Conservation (phyloP, 495 filamentous ascomycete genomes). For the Lineolata rhizophorae region DNA sequence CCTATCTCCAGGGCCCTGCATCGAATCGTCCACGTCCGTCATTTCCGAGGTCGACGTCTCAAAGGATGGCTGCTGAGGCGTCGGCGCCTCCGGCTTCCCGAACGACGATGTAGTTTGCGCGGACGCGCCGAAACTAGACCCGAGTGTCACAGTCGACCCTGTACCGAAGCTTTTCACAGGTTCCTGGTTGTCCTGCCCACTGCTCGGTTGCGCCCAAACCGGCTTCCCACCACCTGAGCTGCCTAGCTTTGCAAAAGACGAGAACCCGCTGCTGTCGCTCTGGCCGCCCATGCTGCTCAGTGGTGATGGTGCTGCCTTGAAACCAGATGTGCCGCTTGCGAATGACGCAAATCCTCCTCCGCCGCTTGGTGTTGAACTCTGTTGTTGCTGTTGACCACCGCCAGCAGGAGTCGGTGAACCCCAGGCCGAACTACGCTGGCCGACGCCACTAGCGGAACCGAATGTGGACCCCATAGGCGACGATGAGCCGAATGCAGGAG, state of each 20-base stretch:
- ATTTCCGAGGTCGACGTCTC: slow-evolving; percentile 8
- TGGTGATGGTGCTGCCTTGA: too few species aligned
- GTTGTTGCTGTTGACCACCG: background rate
- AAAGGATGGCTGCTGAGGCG: slow-evolving; percentile 3
- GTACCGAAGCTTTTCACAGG: slow-evolving; percentile 9
- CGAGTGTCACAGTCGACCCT: slow-evolving; percentile 18
- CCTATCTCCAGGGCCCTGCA: background rate
- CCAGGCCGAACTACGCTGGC: slow-evolving; percentile 23
- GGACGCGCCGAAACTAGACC: slow-evolving; percentile 11
- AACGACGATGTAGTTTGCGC: slow-evolving; percentile 2
- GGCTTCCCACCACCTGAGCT: too few species aligned
- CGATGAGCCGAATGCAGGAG: slow-evolving; percentile 10
- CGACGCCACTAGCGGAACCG: slow-evolving; percentile 24
- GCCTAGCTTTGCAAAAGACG: too few species aligned
- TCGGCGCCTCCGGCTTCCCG: slow-evolving; percentile 6
- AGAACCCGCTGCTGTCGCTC: too few species aligned
- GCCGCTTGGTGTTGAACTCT: too few species aligned
- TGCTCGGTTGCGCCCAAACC: too few species aligned
- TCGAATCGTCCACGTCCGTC: slow-evolving; percentile 6
- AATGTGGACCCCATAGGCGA: slow-evolving; percentile 21
- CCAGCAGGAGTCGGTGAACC: slow-evolving; percentile 10
- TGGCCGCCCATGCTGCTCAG: too few species aligned
- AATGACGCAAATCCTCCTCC: too few species aligned
- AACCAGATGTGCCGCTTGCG: too few species aligned
- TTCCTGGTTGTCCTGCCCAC: too few species aligned